A percentile compares a stretch with the other conserved stretches of the same genome.
These are phyloP conservation scores for Russula compacta DNA, from an alignment of 768 basidiomycete genomes.

Conservation along the genomic window DNA sequence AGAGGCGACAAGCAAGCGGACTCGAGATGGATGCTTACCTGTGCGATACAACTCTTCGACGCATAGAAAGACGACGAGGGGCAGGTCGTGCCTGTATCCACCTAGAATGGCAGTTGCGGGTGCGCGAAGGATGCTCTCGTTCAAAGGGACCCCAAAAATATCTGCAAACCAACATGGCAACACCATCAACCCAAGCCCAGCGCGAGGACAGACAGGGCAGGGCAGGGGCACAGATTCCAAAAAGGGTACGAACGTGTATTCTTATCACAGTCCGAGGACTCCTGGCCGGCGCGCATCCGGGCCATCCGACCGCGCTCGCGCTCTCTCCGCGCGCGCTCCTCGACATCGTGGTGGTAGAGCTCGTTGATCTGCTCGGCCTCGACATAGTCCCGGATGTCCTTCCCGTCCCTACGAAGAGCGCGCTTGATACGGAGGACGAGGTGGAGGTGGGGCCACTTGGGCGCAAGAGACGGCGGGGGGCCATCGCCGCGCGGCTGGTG, in stretches of 20 bases:
- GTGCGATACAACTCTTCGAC: slow-evolving; percentile 41
- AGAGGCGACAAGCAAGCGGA: neutral
- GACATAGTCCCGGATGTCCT: slow-evolving; percentile 14
- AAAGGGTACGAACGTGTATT: neutral
- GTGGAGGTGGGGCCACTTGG: slow-evolving; percentile 15
- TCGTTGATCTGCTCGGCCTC: slow-evolving; percentile 11
- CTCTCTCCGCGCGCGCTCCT: slow-evolving; percentile 15
- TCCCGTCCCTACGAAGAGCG: slow-evolving; percentile 5
- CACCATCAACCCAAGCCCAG: neutral
- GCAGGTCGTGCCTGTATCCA: slow-evolving; percentile 32
- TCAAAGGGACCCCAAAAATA: slow-evolving; percentile 31
- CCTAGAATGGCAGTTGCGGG: slow-evolving; percentile 29
- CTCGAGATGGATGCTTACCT: slow-evolving; percentile 22
- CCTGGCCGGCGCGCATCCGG: slow-evolving; percentile 5
- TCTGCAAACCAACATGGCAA: slow-evolving; percentile 20
- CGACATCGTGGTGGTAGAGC: slow-evolving; percentile 8
- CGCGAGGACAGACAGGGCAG: neutral
- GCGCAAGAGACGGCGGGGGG: slow-evolving; percentile 1
- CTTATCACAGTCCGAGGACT: neutral
- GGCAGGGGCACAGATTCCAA: too few species aligned
- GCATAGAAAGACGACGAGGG: slow-evolving; percentile 33
- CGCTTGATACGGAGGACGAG: slow-evolving; percentile 16
- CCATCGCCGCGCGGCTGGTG: slow-evolving; percentile 10
- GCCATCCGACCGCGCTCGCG: slow-evolving; percentile 8
- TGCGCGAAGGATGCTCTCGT: slow-evolving; percentile 28